phyloP scores from a whole-genome alignment of 1,284 basidiomycete species.

The Papiliotrema laurentii region DNA sequence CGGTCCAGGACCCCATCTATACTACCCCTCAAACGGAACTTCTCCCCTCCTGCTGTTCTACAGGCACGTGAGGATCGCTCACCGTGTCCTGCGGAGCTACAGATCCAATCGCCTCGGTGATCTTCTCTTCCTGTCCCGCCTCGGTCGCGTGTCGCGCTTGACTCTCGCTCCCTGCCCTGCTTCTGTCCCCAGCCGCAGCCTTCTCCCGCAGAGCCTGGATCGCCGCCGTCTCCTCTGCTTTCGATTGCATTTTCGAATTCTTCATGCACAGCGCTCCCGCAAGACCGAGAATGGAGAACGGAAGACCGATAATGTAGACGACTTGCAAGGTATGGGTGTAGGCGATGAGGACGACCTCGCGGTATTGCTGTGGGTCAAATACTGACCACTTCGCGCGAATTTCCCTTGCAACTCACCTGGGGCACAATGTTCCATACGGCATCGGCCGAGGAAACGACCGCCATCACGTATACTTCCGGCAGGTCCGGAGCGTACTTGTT shows the following conservation, averaged over 20 bases:
- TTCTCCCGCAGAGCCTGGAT: constrained; percentile 18
- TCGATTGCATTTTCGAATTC: constrained; percentile 36
- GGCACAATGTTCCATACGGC: not conserved
- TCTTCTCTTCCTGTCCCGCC: constrained; percentile 11
- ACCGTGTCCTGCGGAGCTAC: not conserved
- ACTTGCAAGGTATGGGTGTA: constrained; percentile 38
- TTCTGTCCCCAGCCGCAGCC: not conserved
- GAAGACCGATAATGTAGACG: constrained; percentile 42
- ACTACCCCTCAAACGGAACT: not conserved
- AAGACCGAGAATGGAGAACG: constrained; percentile 32
- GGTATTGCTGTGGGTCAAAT: too few relatives aligned
- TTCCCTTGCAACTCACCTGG: constrained; percentile 1
- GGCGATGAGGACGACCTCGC: constrained; percentile 26
- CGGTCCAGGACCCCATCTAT: too few relatives aligned
- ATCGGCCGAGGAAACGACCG: constrained; percentile 6
- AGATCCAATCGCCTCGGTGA: constrained; percentile 1
- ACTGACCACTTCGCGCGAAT: too few relatives aligned
- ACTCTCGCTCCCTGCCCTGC: not conserved
- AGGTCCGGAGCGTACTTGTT: constrained; percentile 27
- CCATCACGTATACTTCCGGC: constrained; percentile 22
- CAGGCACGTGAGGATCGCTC: not conserved
- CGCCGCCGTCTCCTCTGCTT: constrained; percentile 28
- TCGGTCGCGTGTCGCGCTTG: constrained; percentile 8
- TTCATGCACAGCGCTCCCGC: constrained; percentile 31
- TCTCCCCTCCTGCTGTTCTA: not conserved